Base-by-base conservation (phyloP, 1,284 basidiomycete genomes). In the Cystobasidium slooffiae region DNA sequence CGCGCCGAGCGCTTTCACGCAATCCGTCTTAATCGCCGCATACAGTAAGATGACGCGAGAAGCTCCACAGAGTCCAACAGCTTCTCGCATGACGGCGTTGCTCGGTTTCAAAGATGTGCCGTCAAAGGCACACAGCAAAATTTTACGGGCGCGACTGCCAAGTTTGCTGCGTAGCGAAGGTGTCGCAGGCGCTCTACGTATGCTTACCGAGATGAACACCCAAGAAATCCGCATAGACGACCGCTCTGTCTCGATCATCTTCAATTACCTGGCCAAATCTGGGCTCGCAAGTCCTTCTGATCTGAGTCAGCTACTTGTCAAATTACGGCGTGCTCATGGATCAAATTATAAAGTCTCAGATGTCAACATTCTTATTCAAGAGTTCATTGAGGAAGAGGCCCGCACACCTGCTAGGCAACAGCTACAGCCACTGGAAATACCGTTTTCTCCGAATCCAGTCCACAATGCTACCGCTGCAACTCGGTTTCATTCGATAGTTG, bases 171-270 rank as follows among this genome's bases (percentile, higher is more conserved):
- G 24, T n/a, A n/a, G 9, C 14, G 61, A 63, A n/a, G 61, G 61
- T 24, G 14, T 63, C 24, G 37, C 6, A 49, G 61, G 61, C 22
- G 44, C 46, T 20, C 4, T 47, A 9, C 6, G 5, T 14, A 24
- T 46, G 3, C 46, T 63, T 5, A 31, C 8, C 4, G 18, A 63
- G 44, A 63, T 63, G 61, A 63, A 46, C 16, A 37, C 24, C 7
- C n/a, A 24, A 5, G 24, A 20, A 0, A 63, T 63, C n/a, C 61
- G 61, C 16, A 6, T 63, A 49, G 61, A 63, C 22, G 61, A 63
- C 47, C 61, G 46, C 7, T 63, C 61, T 31, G 47, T 63, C 18
- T 63, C 61, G 8, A 49, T 63, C 18, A 63, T 63, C 43, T 46
- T 49, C 24, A 63, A 49, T 22, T 31, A 63, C 14, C 20, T 63